Percentiles rank a stretch among this genome's conserved stretches.
Conservation (phyloP, 176 grass and related monocot species). For the Eremochloa ophiuroides region DNA sequence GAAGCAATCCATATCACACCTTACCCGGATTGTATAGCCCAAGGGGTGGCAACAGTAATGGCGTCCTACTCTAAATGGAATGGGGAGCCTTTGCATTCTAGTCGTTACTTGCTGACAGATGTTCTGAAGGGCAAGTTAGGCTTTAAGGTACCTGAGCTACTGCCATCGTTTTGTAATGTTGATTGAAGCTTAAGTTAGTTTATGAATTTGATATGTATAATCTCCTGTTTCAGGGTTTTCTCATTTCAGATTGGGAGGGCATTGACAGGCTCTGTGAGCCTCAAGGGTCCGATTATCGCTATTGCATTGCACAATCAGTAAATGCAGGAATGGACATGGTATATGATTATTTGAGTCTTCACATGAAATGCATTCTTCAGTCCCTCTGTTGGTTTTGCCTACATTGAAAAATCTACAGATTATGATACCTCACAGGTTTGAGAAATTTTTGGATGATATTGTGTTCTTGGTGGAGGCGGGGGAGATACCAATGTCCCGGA, state of each 20-base stretch:
- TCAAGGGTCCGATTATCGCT: constrained; percentile 70
- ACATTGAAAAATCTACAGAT: constrained; percentile 59
- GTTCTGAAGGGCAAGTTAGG: constrained; percentile 78
- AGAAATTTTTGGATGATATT: constrained; percentile 84
- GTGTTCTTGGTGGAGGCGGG: constrained; percentile 78
- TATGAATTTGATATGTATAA: background rate
- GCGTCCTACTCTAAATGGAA: constrained; percentile 89
- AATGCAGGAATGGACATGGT: constrained; percentile 98
- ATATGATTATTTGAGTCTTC: constrained; percentile 27
- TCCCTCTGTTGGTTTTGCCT: background rate
- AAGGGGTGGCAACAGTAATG: constrained; percentile 84
- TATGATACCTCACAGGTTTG: constrained; percentile 84
- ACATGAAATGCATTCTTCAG: constrained; percentile 1
- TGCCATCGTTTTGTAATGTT: background rate
- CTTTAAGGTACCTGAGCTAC: constrained; percentile 58
- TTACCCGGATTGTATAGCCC: constrained; percentile 73
- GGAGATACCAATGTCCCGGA: constrained; percentile 57
- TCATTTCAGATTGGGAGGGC: constrained; percentile 92
- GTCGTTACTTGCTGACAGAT: constrained; percentile 62
- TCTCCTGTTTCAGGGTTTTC: constrained; percentile 67
- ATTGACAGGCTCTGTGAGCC: constrained; percentile 79
- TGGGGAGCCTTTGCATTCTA: constrained; percentile 60
- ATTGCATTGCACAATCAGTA: constrained; percentile 71
- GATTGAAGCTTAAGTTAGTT: background rate
- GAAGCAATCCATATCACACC: constrained; percentile 73